Conservation (phyloP, 2,329 filamentous ascomycete species). For the Talaromyces albobiverticillius region DNA sequence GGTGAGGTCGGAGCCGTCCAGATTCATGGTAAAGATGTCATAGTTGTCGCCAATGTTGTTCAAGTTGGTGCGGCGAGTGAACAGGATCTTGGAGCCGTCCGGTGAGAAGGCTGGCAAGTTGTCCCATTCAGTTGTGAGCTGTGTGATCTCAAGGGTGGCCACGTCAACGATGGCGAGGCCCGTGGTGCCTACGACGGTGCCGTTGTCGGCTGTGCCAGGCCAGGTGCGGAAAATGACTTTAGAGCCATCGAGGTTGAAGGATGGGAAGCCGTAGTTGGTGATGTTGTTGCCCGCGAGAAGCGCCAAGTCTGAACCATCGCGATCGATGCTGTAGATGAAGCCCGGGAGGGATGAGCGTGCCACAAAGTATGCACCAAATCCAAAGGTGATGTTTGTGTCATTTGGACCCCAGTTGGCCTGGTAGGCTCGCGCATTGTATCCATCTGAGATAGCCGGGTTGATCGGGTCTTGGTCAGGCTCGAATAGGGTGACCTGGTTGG, state of each 20-base stretch:
- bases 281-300: background rate
- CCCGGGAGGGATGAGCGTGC: conserved; percentile 14
- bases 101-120: conserved; percentile 41
- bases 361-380: conserved; percentile 11
- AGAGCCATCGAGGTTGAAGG: background rate
- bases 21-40: conserved; percentile 42
- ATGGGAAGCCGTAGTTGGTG: background rate
- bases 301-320: conserved; percentile 14
- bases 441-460: conserved; percentile 20
- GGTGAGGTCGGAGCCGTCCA: conserved; percentile 38
- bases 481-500: background rate
- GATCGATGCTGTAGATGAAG: conserved; percentile 19
- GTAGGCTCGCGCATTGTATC: conserved; percentile 32
- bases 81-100: conserved; percentile 38
- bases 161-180: conserved; percentile 14
- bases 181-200: background rate
- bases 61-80: conserved; percentile 33
- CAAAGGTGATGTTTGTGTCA: conserved; percentile 2
- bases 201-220: background rate
- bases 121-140: conserved; percentile 38
- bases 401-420: conserved; percentile 9
- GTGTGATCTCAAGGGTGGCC: conserved; percentile 28
- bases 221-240: background rate
- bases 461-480: background rate
- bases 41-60: conserved; percentile 26